Percentiles rank a stretch among this genome's conserved stretches.
Evolutionary conservation across 1,284 basidiomycete genomes (phyloP).

Genomic region (Moesziomyces parantarcticus): DNA sequence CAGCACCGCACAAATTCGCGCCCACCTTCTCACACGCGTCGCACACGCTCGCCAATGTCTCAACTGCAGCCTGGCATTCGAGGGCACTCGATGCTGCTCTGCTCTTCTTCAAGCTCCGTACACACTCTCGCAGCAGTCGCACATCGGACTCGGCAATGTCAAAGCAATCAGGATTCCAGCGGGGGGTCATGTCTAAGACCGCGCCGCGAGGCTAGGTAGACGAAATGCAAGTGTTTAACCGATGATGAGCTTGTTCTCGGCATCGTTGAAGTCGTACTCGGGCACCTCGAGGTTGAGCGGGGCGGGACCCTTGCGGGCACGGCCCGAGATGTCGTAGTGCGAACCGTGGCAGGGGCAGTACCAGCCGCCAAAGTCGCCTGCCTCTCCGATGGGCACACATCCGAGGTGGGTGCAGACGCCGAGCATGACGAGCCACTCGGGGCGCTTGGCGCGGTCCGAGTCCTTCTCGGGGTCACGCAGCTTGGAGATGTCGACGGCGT

Average conservation of each 20-base stretch:
- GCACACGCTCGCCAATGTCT: neutral
- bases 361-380: slow-evolving; percentile 88
- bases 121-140: too few relatives aligned
- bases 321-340: slow-evolving; percentile 94
- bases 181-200: neutral
- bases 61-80: neutral
- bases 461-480: slow-evolving; percentile 94
- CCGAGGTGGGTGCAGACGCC: slow-evolving; percentile 95
- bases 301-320: slow-evolving; percentile 89
- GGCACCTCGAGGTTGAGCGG: slow-evolving; percentile 86
- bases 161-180: slow-evolving; percentile 1
- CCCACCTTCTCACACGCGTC: slow-evolving; percentile 17
- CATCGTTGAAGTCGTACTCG: slow-evolving; percentile 68
- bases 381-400: slow-evolving; percentile 95
- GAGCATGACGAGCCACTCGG: slow-evolving; percentile 81
- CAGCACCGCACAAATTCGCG: slow-evolving; percentile 7
- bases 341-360: slow-evolving; percentile 88
- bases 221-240: slow-evolving; percentile 73
- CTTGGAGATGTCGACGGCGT: slow-evolving; percentile 82
- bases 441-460: slow-evolving; percentile 87
- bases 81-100: too few relatives aligned
- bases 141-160: neutral
- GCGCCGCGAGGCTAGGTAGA: slow-evolving; percentile 3
- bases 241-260: slow-evolving; percentile 78
- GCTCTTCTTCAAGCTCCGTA: too few relatives aligned